These are phyloP conservation scores for Conoideocrella luteorostrata DNA, from an alignment of 2,329 filamentous ascomycete genomes.

Conservation along the genomic window DNA sequence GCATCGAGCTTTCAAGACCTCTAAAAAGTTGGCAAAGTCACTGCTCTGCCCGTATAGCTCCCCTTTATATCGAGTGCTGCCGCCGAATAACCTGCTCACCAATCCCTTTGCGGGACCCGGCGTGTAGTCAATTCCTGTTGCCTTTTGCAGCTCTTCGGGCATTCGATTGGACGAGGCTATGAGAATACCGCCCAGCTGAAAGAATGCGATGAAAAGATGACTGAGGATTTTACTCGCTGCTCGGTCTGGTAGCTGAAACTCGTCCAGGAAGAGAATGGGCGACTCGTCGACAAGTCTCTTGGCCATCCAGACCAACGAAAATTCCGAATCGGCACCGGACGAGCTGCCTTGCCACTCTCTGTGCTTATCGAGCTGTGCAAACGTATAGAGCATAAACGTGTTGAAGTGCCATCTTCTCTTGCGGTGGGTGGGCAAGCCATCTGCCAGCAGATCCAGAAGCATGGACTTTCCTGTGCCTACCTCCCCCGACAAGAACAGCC, in stretches of 20 bases:
- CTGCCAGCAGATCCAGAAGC: conserved; percentile 76
- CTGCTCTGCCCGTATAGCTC: conserved; percentile 55
- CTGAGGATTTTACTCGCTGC: conserved; percentile 73
- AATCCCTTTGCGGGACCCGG: conserved; percentile 48
- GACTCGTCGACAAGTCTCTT: conserved; percentile 68
- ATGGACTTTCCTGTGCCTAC: conserved; percentile 81
- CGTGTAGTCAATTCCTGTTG: conserved; percentile 62
- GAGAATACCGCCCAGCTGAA: conserved; percentile 74
- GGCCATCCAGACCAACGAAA: conserved; percentile 68
- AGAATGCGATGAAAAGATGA: conserved; percentile 72
- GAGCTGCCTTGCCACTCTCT: conserved; percentile 33
- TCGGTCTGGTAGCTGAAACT: conserved; percentile 77
- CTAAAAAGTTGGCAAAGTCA: conserved; percentile 70
- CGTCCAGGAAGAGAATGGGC: conserved; percentile 73
- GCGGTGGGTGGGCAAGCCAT: conserved; percentile 64
- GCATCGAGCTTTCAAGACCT: conserved; percentile 69
- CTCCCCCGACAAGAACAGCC: conserved; percentile 72
- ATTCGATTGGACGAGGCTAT: conserved; percentile 77
- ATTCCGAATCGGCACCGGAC: conserved; percentile 33
- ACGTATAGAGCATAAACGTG: conserved; percentile 75
- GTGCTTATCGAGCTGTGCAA: conserved; percentile 64
- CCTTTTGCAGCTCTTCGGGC: conserved; percentile 74
- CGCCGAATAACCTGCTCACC: conserved; percentile 41
- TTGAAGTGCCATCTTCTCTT: conserved; percentile 80
- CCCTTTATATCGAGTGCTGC: conserved; percentile 29